A percentile compares a stretch with the other conserved stretches of the same genome.
Conservation (phyloP, 164 flowering plant genomes). For the Dillenia turbinata region DNA sequence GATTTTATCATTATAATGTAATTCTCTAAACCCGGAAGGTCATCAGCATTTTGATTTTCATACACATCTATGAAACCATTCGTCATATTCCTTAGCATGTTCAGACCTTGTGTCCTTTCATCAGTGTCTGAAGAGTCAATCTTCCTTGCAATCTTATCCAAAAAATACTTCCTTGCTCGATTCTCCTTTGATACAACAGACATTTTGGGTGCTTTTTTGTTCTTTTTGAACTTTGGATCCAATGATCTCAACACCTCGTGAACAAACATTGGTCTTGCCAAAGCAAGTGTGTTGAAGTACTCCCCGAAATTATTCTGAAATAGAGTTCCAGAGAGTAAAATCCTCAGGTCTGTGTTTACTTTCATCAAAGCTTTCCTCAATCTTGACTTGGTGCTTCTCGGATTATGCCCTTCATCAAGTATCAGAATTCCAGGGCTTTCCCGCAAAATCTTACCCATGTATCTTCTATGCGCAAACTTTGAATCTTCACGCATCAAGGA, state of each 20-base stretch:
- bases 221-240: slow-evolving; percentile 44
- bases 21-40: slow-evolving; percentile 75
- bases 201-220: slow-evolving; percentile 22
- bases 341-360: slow-evolving; percentile 60
- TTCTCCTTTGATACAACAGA: slow-evolving; percentile 38
- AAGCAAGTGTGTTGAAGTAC: slow-evolving; percentile 84
- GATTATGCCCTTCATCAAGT: slow-evolving; percentile 98
- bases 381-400: slow-evolving; percentile 84
- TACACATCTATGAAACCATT: slow-evolving; percentile 71
- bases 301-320: slow-evolving; percentile 93
- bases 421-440: slow-evolving; percentile 79
- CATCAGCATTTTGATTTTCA: slow-evolving; percentile 53
- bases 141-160: slow-evolving; percentile 56
- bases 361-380: slow-evolving; percentile 82
- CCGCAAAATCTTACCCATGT: slow-evolving; percentile 59
- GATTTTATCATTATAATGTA: slow-evolving; percentile 83
- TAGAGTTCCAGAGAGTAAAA: slow-evolving; percentile 87
- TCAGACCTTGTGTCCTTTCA: slow-evolving; percentile 54
- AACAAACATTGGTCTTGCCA: slow-evolving; percentile 83
- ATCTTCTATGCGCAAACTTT: slow-evolving; percentile 44
- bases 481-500: slow-evolving; percentile 66
- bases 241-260: slow-evolving; percentile 58
- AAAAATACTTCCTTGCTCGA: slow-evolving; percentile 65
- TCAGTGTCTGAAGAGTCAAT: slow-evolving; percentile 48
- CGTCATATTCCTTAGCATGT: slow-evolving; percentile 59